Percentiles rank a stretch among this genome's conserved stretches.
Evolutionary conservation across 305 asterid species (phyloP).

Genomic region (Solanum hybrid): DNA sequence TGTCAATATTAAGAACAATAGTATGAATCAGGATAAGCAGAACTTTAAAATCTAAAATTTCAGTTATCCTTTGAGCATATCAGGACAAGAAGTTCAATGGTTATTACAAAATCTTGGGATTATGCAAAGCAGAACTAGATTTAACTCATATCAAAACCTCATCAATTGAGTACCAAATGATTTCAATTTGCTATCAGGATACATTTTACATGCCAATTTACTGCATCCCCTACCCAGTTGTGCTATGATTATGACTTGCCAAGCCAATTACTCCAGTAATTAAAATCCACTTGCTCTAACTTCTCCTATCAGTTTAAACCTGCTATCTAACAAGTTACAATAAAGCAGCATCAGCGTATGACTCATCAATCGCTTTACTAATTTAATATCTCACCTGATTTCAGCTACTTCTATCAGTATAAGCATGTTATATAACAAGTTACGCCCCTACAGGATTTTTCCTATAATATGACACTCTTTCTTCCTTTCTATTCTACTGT

Average conservation of each 20-base stretch:
- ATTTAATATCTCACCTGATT: neutral
- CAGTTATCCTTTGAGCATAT: neutral
- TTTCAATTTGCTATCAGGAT: neutral
- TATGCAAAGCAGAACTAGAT: neutral
- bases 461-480: neutral
- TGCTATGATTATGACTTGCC: neutral
- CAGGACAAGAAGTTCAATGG: neutral
- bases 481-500: neutral
- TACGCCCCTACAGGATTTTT: neutral
- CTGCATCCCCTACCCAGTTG: neutral
- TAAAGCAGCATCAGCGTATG: neutral
- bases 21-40: neutral
- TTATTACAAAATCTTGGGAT: neutral
- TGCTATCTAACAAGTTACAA: neutral
- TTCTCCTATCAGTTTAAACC: neutral
- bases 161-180: neutral
- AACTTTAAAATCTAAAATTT: neutral
- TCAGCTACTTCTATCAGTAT: neutral
- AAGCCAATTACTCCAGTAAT: neutral
- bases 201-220: neutral
- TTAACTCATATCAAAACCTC: neutral
- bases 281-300: neutral
- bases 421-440: neutral
- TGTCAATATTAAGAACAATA: constrained; percentile 29
- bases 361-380: neutral